Base-by-base conservation (phyloP, 2,329 filamentous ascomycete genomes). In the Seiridium cupressi region DNA sequence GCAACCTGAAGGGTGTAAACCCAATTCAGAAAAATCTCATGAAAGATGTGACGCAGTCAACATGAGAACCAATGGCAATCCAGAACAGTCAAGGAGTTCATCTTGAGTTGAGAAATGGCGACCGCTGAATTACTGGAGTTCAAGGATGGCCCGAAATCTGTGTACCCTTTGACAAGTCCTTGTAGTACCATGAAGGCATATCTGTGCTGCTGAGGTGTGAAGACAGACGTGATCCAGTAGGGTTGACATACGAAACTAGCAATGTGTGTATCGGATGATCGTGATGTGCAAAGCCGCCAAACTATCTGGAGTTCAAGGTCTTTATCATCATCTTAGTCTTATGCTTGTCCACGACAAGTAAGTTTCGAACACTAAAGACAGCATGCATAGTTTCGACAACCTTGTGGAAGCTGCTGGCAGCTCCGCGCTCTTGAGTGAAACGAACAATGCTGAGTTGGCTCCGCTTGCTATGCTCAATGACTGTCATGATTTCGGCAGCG, bases 341-440 rank as follows among this genome's bases (percentile, higher is more conserved):
- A 58, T 76, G 77, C 64, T 82, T 81, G 69, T 92, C 90, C 44
- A 84, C 78, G 34, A 97, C 86, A 36, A 96, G 76, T 66, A 93
- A 77, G 34, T 82, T 81, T 35, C 88, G 85, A 61, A 80, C 80
- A 64, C 81, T 81, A 72, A 96, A 87, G 13, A 92, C 84, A 26
- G 84, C 80, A 65, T 89, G 84, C 67, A 97, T 81, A 3, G 90
- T 89, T 61, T 93, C 89, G 34, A 96, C 85, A 8, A 97, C 90
- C 70, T 87, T 88, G 72, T 92, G 85, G 77, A 98, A 96, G 66
- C 90, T 95, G 68, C 90, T 95, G 44, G 92, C 93, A 1, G 94
- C 93, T n/a, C 94, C 95, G 60, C 89, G 89, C 70, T 95, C 92
- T 70, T 97, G 93, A 1, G 91, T 94, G 73, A 97, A 92, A 42